These are phyloP conservation scores for Omphalotus guepiniiformis DNA, from an alignment of 768 basidiomycete genomes.

Conservation along the genomic window DNA sequence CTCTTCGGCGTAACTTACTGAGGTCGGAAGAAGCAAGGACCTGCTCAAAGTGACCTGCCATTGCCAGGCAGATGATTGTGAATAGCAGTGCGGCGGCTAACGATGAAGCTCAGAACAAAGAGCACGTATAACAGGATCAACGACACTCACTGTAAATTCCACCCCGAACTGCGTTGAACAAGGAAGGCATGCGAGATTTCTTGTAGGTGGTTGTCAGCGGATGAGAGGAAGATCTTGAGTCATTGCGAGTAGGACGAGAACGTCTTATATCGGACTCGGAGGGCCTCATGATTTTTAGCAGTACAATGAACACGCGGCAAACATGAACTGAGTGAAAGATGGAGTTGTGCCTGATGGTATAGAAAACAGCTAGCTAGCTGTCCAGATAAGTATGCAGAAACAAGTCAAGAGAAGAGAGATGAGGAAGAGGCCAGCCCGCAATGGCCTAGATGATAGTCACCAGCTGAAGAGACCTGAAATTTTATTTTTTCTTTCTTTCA, in stretches of 20 bases:
- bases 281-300: slow-evolving; percentile 33
- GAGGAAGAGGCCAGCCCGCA: neutral
- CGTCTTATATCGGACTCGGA: slow-evolving; percentile 19
- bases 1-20: slow-evolving; percentile 48
- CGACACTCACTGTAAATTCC: slow-evolving; percentile 58
- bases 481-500: too few relatives aligned
- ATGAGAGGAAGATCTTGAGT: slow-evolving; percentile 7
- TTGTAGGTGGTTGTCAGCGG: slow-evolving; percentile 19
- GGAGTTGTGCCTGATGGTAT: neutral
- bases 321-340: slow-evolving; percentile 30
- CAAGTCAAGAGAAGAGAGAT: slow-evolving; percentile 5
- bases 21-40: slow-evolving; percentile 74
- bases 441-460: neutral
- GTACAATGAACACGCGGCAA: slow-evolving; percentile 43
- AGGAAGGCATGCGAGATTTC: slow-evolving; percentile 54
- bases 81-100: slow-evolving; percentile 66
- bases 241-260: neutral
- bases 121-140: slow-evolving; percentile 8
- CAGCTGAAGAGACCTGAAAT: neutral
- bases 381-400: neutral
- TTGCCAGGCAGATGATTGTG: slow-evolving; percentile 74
- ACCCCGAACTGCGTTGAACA: slow-evolving; percentile 66
- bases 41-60: slow-evolving; percentile 74
- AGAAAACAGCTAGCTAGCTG: neutral
- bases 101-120: slow-evolving; percentile 6